A percentile compares a stretch with the other conserved stretches of the same genome.
Conservation (phyloP, 1,284 basidiomycete species). For the Ustilago loliicola region DNA sequence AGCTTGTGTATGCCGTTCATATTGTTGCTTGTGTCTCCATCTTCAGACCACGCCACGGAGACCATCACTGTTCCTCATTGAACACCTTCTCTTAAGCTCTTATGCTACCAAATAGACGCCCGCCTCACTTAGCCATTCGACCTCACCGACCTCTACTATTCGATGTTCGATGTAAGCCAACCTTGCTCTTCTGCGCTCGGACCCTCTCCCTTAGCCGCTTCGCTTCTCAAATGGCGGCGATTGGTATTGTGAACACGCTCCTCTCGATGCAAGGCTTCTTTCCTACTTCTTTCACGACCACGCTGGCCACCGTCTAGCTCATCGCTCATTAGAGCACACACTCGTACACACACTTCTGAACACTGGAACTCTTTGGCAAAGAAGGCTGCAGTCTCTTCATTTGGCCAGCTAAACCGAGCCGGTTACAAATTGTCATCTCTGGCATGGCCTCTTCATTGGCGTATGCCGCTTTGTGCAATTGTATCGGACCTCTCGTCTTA, state of each 20-base stretch:
- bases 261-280: not conserved
- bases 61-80: not conserved
- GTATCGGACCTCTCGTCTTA: not conserved
- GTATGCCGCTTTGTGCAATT: not conserved
- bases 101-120: not conserved
- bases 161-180: not conserved
- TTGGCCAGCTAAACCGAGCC: not conserved
- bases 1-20: not conserved
- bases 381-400: slow-evolving; percentile 1
- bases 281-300: not conserved
- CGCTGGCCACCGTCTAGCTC: not conserved
- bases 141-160: not conserved
- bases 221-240: not conserved
- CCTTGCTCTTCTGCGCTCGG: slow-evolving; percentile 4
- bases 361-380: not conserved
- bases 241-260: slow-evolving; percentile 20
- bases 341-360: not conserved
- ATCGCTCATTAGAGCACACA: not conserved
- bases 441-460: slow-evolving; percentile 14
- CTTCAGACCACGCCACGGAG: not conserved
- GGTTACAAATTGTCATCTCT: not conserved
- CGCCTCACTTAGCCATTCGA: not conserved
- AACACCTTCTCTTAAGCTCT: not conserved
- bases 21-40: not conserved
- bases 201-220: slow-evolving; percentile 6